Evolutionary conservation across 2,329 filamentous ascomycete genomes (phyloP), one percentile per base, ranked within the genome.

Genomic region (Onygena corvina): DNA sequence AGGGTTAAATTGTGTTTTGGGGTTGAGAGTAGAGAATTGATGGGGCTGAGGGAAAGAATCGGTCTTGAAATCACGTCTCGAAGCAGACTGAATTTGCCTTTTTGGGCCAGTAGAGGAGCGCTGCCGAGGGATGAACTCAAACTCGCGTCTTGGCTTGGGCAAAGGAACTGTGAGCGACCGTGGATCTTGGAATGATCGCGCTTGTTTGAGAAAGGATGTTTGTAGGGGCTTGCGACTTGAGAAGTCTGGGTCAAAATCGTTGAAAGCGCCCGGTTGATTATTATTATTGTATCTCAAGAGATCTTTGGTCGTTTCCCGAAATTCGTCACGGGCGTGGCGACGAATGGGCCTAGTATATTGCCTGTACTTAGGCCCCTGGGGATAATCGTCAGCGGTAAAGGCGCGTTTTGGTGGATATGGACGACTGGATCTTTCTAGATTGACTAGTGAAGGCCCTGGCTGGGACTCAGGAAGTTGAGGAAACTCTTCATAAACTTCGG

Each of bases 1-100:
- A n/a, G 55, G 54, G 20, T 57, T 48, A 27, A 49, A 56, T 25
- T 29, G 40, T 16, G 35, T 31, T 31, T 40, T 49, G 27, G 33
- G 49, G 23, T 46, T 52, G 23, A 50, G 20, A 21, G 55, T 57
- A 36, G 53, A 40, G 30, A 57, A 57, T n/a, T 51, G 48, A 46
- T 54, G 47, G n/a, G 54, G 49, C n/a, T 48, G 52, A 21, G 52
- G 52, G 20, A 53, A 49, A 30, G 35, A 21, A 14, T 49, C 25
- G 14, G 35, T 21, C 16, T 38, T 27, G 35, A 42, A 16, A 35
- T 14, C 29, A 14, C 20, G 18, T 20, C 29, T 34, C 14, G 21
- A 35, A 20, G 8, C 18, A 18, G 8, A 20, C 33, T 11, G 29
- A 2, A n/a, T 9, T 18, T n/a, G 29, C 23, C 40, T 45, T 42